A percentile compares a stretch with the other conserved stretches of the same genome.
These are phyloP conservation scores for Huntiella abstrusa DNA, from an alignment of 2,329 filamentous ascomycete species.

Conservation along the genomic window DNA sequence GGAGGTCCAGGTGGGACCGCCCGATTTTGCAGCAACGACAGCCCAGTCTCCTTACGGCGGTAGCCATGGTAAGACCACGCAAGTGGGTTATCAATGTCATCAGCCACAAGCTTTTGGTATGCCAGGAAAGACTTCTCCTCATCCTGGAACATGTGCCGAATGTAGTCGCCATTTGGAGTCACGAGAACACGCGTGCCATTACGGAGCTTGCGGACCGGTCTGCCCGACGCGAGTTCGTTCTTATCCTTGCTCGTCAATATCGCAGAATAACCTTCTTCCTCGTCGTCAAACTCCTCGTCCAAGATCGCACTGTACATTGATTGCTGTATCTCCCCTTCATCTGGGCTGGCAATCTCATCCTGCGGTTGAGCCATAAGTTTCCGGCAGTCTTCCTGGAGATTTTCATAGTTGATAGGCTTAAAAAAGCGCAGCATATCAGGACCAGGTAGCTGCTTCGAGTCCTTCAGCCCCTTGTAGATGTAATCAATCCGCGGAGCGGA, in stretches of 20 bases:
- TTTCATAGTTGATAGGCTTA: not conserved
- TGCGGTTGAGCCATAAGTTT: too few species aligned
- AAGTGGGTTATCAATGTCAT: conserved; percentile 30
- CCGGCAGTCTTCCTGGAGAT: too few species aligned
- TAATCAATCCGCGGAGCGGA: not conserved
- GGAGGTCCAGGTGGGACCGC: conserved; percentile 46
- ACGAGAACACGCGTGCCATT: conserved; percentile 47
- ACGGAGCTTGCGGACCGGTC: conserved; percentile 38
- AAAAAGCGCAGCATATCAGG: not conserved
- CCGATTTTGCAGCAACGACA: conserved; percentile 42
- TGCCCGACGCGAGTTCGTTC: conserved; percentile 32
- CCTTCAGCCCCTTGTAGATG: not conserved
- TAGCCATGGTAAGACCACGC: conserved; percentile 30
- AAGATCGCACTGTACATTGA: too few species aligned
- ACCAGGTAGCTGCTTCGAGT: not conserved
- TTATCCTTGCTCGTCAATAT: conserved; percentile 37
- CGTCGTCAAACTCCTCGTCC: too few species aligned
- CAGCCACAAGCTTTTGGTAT: conserved; percentile 41
- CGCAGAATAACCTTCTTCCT: conserved; percentile 10
- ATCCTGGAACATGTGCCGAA: conserved; percentile 49
- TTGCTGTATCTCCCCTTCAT: too few species aligned
- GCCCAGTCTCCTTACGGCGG: conserved; percentile 21
- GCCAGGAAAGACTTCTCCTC: conserved; percentile 54
- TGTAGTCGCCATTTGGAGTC: conserved; percentile 56
- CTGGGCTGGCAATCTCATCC: too few species aligned